Percentiles rank a stretch among this genome's conserved stretches.
Evolutionary conservation across 305 asterid genomes (phyloP).

Genomic region (Fraxinus platypoda): DNA sequence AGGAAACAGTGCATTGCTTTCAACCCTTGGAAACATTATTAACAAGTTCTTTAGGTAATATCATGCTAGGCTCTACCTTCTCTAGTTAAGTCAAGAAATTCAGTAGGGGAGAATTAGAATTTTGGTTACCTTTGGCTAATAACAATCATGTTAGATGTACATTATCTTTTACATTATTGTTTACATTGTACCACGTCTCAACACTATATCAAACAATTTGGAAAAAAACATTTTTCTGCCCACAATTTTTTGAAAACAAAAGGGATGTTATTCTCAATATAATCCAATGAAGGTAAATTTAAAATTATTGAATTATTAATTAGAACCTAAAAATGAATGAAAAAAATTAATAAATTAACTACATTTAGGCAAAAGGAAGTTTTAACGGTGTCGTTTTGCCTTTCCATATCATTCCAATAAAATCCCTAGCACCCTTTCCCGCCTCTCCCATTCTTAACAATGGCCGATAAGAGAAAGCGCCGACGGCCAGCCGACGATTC

Average conservation of each 20-base stretch:
- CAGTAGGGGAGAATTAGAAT: not conserved
- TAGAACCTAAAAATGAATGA: not conserved
- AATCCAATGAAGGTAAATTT: not conserved
- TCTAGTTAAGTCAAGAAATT: not conserved
- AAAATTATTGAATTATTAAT: no score
- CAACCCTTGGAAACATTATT: not conserved
- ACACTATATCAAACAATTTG: no score
- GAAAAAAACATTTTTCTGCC: no score
- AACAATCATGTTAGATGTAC: not conserved
- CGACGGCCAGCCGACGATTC: constrained; percentile 46
- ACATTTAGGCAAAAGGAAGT: not conserved
- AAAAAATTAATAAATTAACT: not conserved
- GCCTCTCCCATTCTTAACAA: constrained; percentile 27
- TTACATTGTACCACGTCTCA: not conserved
- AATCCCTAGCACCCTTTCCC: constrained; percentile 30
- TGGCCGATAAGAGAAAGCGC: constrained; percentile 81
- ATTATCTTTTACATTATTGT: no score
- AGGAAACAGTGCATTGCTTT: not conserved
- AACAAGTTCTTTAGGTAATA: not conserved
- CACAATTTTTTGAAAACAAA: no score
- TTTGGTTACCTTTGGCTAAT: not conserved
- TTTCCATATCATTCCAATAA: not conserved
- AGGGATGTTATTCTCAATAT: not conserved
- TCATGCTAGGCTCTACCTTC: not conserved
- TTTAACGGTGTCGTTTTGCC: not conserved